phyloP scores from a whole-genome alignment of 495 filamentous ascomycete species.

The Neurospora pannonica region DNA sequence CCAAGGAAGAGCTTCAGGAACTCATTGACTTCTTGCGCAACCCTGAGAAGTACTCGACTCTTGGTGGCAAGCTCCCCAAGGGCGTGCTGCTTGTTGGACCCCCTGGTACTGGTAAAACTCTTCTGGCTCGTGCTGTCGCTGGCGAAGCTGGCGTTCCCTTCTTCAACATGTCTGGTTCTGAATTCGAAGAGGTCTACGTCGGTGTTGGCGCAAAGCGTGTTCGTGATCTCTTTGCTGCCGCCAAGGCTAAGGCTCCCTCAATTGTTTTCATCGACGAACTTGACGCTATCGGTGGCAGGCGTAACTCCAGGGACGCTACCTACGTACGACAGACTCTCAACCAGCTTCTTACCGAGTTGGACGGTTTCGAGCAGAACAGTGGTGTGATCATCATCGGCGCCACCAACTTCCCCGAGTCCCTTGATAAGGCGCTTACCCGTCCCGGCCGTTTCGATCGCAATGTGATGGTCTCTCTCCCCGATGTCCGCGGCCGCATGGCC shows the following conservation, averaged over 20 bases:
- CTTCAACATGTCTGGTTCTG: conserved; percentile 99
- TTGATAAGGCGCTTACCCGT: conserved; percentile 90
- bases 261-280: conserved; percentile 99
- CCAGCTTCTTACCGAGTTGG: conserved; percentile 94
- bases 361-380: conserved; percentile 89
- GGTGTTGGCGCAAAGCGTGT: conserved; percentile 97
- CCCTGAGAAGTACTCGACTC: conserved; percentile 79
- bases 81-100: conserved; percentile 92
- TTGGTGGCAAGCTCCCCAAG: conserved; percentile 94
- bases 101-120: conserved; percentile 96
- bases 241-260: conserved; percentile 80
- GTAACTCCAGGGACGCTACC: conserved; percentile 87
- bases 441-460: conserved; percentile 94
- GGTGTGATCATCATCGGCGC: conserved; percentile 92
- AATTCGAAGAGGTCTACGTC: conserved; percentile 98
- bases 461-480: conserved; percentile 77
- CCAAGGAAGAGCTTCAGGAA: conserved; percentile 95
- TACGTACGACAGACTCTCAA: conserved; percentile 97
- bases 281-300: conserved; percentile 89
- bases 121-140: conserved; percentile 90
- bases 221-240: conserved; percentile 83
- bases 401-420: conserved; percentile 87
- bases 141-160: conserved; percentile 96
- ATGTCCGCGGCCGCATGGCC: conserved; percentile 87
- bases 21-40: conserved; percentile 92